Evolutionary conservation across 306 rosid genomes (phyloP).

Genomic region (Acacia acuminata): DNA sequence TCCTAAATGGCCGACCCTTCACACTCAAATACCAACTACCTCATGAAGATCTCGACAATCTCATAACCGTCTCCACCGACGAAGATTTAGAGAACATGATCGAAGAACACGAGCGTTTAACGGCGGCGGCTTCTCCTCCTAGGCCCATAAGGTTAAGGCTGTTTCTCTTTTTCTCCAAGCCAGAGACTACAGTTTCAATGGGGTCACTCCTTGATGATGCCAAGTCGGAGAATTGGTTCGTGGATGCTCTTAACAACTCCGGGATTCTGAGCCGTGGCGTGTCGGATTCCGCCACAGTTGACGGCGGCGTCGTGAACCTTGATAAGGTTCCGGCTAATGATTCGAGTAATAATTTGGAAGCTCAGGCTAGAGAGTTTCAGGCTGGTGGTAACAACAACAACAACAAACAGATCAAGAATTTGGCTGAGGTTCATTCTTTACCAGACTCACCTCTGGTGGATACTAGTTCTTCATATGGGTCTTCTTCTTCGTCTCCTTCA

Average conservation of each 20-base stretch:
- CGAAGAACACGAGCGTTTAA: slow-evolving; percentile 76
- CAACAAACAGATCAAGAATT: slow-evolving; percentile 47
- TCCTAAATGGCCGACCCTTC: slow-evolving; percentile 79
- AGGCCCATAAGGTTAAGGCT: slow-evolving; percentile 70
- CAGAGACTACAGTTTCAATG: slow-evolving; percentile 79
- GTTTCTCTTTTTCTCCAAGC: slow-evolving; percentile 71
- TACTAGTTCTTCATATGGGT: slow-evolving; percentile 52
- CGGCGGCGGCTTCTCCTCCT: slow-evolving; percentile 32
- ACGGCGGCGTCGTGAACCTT: slow-evolving; percentile 49
- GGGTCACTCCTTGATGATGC: slow-evolving; percentile 79
- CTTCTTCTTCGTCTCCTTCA: slow-evolving; percentile 70
- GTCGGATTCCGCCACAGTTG: slow-evolving; percentile 69
- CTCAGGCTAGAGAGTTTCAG: slow-evolving; percentile 28
- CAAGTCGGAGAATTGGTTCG: slow-evolving; percentile 93
- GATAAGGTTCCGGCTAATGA: slow-evolving; percentile 53
- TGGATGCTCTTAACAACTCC: slow-evolving; percentile 80
- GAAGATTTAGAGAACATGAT: slow-evolving; percentile 96
- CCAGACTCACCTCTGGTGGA: slow-evolving; percentile 66
- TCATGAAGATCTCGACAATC: slow-evolving; percentile 74
- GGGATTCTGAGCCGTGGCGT: slow-evolving; percentile 52
- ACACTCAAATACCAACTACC: slow-evolving; percentile 88
- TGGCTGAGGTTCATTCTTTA: slow-evolving; percentile 48
- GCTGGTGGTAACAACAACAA: slow-evolving; percentile 22
- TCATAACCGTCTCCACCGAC: slow-evolving; percentile 71
- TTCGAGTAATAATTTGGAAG: slow-evolving; percentile 71